Conservation (phyloP, 2,329 filamentous ascomycete genomes). For the Fonsecaea monophora region DNA sequence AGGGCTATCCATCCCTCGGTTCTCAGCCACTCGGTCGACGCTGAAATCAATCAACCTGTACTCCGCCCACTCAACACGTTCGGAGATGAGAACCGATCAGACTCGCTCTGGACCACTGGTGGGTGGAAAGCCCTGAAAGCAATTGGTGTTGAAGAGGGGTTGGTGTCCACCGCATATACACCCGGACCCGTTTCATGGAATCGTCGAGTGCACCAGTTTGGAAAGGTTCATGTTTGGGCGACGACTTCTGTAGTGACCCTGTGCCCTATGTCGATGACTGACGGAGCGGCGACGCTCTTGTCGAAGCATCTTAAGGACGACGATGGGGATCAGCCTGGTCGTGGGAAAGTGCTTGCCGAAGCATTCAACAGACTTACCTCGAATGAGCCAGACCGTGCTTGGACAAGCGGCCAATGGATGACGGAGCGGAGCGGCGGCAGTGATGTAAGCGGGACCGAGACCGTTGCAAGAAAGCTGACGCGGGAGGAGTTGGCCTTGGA, state of each 20-base stretch:
- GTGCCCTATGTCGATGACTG: too few species aligned
- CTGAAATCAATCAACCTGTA: slow-evolving; percentile 18
- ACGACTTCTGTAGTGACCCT: too few species aligned
- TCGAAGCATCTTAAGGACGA: not conserved
- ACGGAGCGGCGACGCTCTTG: slow-evolving; percentile 1
- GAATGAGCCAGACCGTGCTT: slow-evolving; percentile 40
- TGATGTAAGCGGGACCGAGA: slow-evolving; percentile 46
- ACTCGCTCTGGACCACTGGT: not conserved
- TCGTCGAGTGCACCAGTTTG: not conserved
- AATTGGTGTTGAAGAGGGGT: not conserved
- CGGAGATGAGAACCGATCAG: not conserved
- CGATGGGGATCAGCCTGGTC: too few species aligned
- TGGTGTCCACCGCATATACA: not conserved
- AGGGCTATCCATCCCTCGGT: not conserved
- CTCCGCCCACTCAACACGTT: slow-evolving; percentile 9
- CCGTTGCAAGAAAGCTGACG: slow-evolving; percentile 38
- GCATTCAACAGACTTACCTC: slow-evolving; percentile 5
- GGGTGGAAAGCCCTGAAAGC: not conserved
- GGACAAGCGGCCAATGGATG: slow-evolving; percentile 50
- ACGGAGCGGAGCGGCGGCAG: slow-evolving; percentile 47
- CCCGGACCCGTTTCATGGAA: not conserved
- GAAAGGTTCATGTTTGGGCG: too few species aligned
- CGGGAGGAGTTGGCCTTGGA: slow-evolving; percentile 19
- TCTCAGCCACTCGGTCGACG: slow-evolving; percentile 5
- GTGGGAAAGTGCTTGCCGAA: too few species aligned